Evolutionary conservation across 2,329 filamentous ascomycete genomes (phyloP), one percentile per base, ranked within the genome.

Genomic region (Penicillium sp.): DNA sequence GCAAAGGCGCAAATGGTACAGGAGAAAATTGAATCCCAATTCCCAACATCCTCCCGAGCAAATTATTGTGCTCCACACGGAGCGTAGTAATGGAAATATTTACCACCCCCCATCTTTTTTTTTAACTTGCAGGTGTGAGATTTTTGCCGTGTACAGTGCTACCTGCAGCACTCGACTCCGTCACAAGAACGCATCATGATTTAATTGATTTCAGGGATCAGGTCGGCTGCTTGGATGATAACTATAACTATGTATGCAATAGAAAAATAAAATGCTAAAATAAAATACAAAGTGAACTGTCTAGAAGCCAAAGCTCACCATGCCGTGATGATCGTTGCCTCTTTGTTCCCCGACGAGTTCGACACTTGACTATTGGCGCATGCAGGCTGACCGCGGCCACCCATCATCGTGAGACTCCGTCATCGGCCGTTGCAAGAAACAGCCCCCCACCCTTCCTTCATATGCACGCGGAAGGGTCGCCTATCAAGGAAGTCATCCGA

Each of bases 341-440:
- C 17, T 17, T 15, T 20, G 21, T 20, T 46, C 41, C 50, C 23
- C 37, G 48, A 41, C 37, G 37, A 44, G 44, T 62, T 60, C 54
- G 32, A 56, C 50, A 50, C 42, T 57, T 23, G 47, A 54, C 54
- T 52, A 58, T 61, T 59, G 54, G 57, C 47, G 59, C 49, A 56
- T 62, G 54, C 58, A 59, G 58, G 46, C 54, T 51, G 48, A 56
- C 52, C 50, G 52, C 51, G 46, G 55, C 57, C 51, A 46, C 49
- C 36, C 34, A 55, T 36, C 49, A 46, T 58, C 36, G 42, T 61
- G 57, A 60, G 54, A 52, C 51, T 56, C 39, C 45, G 43, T 46
- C 53, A 52, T 46, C 32, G 44, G 42, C 43, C 39, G 39, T 30
- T 42, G 39, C 24, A 42, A 15, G 10, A 20, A 20, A 41, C 24